These are phyloP conservation scores for Neocallimastix lanati DNA, from an alignment of 192 early-diverging fungal genomes.

Conservation along the genomic window DNA sequence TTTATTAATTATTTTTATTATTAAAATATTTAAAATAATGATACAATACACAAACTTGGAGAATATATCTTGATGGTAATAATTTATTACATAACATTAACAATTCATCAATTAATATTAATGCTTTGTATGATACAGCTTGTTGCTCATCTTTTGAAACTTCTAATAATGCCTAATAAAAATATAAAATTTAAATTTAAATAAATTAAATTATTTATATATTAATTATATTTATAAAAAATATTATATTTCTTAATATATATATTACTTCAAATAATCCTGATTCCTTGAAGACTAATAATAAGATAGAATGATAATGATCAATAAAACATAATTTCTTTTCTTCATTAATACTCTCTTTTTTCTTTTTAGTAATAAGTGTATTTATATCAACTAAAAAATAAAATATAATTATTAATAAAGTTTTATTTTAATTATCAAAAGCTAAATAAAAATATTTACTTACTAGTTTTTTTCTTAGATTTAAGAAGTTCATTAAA, in stretches of 20 bases:
- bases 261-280: background rate
- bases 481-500: constrained; percentile 1
- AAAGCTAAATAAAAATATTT: too few species aligned
- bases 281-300: background rate
- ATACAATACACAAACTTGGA: background rate
- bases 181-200: too few species aligned
- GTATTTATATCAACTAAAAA: background rate
- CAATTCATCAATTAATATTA: background rate
- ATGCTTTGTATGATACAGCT: background rate
- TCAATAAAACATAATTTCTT: background rate
- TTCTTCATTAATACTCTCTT: background rate
- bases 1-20: too few species aligned
- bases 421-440: too few species aligned
- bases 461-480: background rate
- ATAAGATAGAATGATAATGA: background rate
- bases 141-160: background rate
- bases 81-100: background rate
- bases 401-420: background rate
- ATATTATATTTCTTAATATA: too few species aligned
- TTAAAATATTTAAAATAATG: background rate
- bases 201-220: too few species aligned
- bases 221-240: too few species aligned
- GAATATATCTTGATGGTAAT: background rate
- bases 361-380: background rate
- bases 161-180: background rate